phyloP scores from a whole-genome alignment of 2,329 filamentous ascomycete species.

The Curvularia sp. region DNA sequence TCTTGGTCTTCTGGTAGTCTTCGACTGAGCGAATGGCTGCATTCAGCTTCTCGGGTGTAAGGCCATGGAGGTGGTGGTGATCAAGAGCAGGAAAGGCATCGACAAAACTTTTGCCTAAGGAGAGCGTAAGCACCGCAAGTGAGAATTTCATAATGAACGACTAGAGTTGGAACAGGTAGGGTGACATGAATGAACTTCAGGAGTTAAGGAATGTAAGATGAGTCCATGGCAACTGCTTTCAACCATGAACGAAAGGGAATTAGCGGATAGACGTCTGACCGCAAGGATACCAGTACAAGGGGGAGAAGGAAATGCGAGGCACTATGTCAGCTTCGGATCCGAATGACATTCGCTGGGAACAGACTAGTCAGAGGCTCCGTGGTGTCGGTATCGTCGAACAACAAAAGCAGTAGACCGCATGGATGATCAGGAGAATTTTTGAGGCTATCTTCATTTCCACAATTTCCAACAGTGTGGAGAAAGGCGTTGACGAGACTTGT shows the following conservation, averaged over 20 bases:
- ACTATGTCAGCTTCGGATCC: neutral
- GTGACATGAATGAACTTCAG: neutral
- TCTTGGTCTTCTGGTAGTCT: slow-evolving; percentile 21
- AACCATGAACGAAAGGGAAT: neutral
- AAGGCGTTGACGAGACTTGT: neutral
- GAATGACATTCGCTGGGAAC: neutral
- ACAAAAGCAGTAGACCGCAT: neutral
- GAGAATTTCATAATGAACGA: slow-evolving; percentile 26
- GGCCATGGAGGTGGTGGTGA: slow-evolving; percentile 9
- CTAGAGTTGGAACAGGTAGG: neutral
- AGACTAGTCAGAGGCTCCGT: neutral
- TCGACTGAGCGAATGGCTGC: slow-evolving; percentile 21
- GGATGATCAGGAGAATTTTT: neutral
- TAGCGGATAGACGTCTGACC: neutral
- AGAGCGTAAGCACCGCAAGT: slow-evolving; percentile 19
- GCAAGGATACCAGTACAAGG: neutral
- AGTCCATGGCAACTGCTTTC: neutral
- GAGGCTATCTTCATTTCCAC: slow-evolving; percentile 1
- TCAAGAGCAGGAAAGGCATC: slow-evolving; percentile 25
- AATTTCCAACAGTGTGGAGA: neutral
- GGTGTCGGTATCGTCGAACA: neutral
- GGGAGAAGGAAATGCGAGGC: neutral
- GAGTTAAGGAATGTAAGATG: neutral
- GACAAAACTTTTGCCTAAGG: slow-evolving; percentile 9
- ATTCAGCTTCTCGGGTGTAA: slow-evolving; percentile 21